phyloP scores from a whole-genome alignment of 164 flowering plant species.

The Malania oleifera region DNA sequence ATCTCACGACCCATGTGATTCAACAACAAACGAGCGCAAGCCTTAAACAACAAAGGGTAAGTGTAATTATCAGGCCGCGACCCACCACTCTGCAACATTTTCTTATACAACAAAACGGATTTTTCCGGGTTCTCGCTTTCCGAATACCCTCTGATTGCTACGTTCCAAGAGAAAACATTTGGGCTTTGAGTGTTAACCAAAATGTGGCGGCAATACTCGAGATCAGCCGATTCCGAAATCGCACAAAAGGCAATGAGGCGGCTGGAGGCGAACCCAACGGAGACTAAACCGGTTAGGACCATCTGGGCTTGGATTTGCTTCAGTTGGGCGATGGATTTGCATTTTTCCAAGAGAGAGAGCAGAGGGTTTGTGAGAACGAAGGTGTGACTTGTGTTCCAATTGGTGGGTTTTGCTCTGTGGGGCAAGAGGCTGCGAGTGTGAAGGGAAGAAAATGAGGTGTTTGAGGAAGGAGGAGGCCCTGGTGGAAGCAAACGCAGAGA shows the following conservation, averaged over 20 bases:
- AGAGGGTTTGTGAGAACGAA: constrained; percentile 32
- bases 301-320: constrained; percentile 61
- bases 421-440: constrained; percentile 23
- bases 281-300: constrained; percentile 34
- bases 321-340: constrained; percentile 45
- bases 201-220: constrained; percentile 31
- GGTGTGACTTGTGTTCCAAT: constrained; percentile 29
- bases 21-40: constrained; percentile 29
- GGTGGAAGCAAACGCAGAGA: not conserved
- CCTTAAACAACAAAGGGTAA: constrained; percentile 50
- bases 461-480: too few relatives aligned
- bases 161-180: constrained; percentile 46
- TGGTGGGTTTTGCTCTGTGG: constrained; percentile 25
- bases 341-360: constrained; percentile 43
- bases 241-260: constrained; percentile 57
- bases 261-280: constrained; percentile 42
- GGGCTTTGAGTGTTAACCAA: constrained; percentile 27
- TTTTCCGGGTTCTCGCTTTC: constrained; percentile 29
- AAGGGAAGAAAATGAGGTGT: too few relatives aligned
- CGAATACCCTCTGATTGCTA: constrained; percentile 36
- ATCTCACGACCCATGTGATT: constrained; percentile 27
- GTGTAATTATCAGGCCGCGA: constrained; percentile 51
- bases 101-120: constrained; percentile 41
- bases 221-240: constrained; percentile 28
- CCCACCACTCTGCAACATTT: constrained; percentile 31